These are phyloP conservation scores for Voacanga thouarsii DNA, from an alignment of 257 asterid genomes.

Conservation along the genomic window DNA sequence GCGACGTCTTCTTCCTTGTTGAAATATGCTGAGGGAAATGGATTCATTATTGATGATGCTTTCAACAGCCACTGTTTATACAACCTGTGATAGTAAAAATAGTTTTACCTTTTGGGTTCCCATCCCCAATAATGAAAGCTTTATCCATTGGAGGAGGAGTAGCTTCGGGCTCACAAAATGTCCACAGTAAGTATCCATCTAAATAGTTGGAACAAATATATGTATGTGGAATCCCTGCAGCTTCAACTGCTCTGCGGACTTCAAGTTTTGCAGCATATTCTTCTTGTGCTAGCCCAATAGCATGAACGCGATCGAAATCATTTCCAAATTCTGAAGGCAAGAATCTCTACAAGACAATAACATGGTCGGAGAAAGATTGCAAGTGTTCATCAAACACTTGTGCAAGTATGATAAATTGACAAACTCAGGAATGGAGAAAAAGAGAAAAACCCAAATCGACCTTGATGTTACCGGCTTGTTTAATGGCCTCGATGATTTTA, in stretches of 20 bases:
- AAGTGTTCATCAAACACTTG: too few species aligned
- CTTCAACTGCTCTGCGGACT: constrained; percentile 22
- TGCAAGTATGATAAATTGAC: too few species aligned
- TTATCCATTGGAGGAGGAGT: constrained; percentile 22
- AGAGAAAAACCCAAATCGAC: too few species aligned
- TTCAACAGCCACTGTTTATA: not conserved
- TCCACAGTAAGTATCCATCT: constrained; percentile 12
- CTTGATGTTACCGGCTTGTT: too few species aligned
- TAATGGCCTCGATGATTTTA: too few species aligned
- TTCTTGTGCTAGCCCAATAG: constrained; percentile 20
- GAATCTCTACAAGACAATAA: constrained; percentile 19
- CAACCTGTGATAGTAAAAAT: not conserved
- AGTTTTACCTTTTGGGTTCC: constrained; percentile 23
- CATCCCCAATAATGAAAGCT: constrained; percentile 23
- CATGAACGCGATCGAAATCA: constrained; percentile 18
- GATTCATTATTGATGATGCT: not conserved
- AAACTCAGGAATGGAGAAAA: too few species aligned
- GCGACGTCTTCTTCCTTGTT: constrained; percentile 26
- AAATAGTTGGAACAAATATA: constrained; percentile 16
- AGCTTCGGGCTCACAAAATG: constrained; percentile 1
- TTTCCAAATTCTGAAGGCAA: constrained; percentile 27
- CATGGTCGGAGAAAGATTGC: too few species aligned
- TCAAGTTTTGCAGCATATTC: not conserved
- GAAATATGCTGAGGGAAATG: constrained; percentile 11
- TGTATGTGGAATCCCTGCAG: constrained; percentile 25